Evolutionary conservation across 208 protist species (phyloP), one percentile per base, ranked within the genome.

Genomic region (Phytomonas serpens): DNA sequence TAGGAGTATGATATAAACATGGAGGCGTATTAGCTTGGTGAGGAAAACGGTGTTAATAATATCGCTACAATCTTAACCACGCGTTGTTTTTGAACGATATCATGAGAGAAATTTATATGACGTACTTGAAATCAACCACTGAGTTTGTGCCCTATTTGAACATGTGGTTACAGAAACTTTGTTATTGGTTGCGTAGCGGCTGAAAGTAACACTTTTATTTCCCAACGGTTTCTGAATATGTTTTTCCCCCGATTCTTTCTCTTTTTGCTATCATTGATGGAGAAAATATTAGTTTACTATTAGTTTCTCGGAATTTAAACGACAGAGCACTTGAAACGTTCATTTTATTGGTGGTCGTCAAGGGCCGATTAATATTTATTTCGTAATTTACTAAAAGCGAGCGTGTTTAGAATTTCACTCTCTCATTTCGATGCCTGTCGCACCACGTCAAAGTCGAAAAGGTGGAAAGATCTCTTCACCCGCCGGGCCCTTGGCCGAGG

Each of bases 401-500:
- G 47, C 47, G 47, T 5, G 40, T 57, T 9, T 9, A 27, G 7
- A 1, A 29, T 67, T 32, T 67, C 5, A 73, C 36, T 34, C 19
- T 57, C 19, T 57, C 19, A 27, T 23, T 36, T 36, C 34, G 64
- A 95, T 95, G 90, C 83, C 88, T 31, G 79, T 81, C 29, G 86
- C 71, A 72, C 87, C 86, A 34, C 92, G 92, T 52, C 89, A 90
- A 77, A 88, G 92, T 37, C 75, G 92, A 37, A 97, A 97, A 71
- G 92, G 92, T 27, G 89, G 86, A 29, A 97, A 97, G 77, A 82
- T 97, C 47, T 80, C 84, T 31, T 88, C 92, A 52, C 82, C 89
- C 40, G 71, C 78, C 69, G 34, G 80, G 4, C 69, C 69, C 23
- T 51, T 80, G 64, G 77, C 72, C 32, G 80, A 75, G 40, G 32